Evolutionary conservation across 495 filamentous ascomycete genomes (phyloP).

Genomic region (Aspergillus steynii): DNA sequence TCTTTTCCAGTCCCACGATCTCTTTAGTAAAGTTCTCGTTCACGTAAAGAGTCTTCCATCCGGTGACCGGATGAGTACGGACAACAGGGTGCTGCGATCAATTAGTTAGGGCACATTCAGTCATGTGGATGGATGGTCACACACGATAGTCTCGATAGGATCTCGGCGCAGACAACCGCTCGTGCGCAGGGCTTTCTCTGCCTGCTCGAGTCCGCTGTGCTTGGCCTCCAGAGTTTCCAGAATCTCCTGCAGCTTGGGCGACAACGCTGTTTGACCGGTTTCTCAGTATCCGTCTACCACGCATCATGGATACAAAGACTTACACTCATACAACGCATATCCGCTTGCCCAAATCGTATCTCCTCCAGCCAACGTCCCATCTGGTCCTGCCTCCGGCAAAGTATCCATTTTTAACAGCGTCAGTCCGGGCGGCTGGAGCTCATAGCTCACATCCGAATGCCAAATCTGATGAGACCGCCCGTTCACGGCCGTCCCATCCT

Average conservation of each 20-base stretch:
- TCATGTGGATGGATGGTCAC: slow-evolving; percentile 15
- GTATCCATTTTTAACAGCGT: slow-evolving; percentile 31
- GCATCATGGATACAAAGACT: slow-evolving; percentile 5
- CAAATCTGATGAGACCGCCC: slow-evolving; percentile 14
- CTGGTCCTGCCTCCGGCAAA: slow-evolving; percentile 19
- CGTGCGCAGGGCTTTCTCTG: slow-evolving; percentile 12
- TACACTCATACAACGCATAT: slow-evolving; percentile 14
- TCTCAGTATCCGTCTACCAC: too few relatives aligned
- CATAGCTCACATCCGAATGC: slow-evolving; percentile 34
- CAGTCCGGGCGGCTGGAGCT: slow-evolving; percentile 30
- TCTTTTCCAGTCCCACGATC: slow-evolving; percentile 22
- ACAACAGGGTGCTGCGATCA: slow-evolving; percentile 38
- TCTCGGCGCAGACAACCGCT: slow-evolving; percentile 10
- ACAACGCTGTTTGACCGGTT: slow-evolving; percentile 18
- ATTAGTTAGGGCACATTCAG: too few relatives aligned
- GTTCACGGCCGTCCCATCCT: slow-evolving; percentile 16
- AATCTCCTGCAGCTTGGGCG: slow-evolving; percentile 19
- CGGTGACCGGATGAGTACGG: slow-evolving; percentile 50
- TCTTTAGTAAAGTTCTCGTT: slow-evolving; percentile 18
- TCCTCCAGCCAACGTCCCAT: slow-evolving; percentile 15
- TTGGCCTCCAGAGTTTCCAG: slow-evolving; percentile 15
- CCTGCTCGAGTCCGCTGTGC: slow-evolving; percentile 15
- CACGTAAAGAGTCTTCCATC: slow-evolving; percentile 46
- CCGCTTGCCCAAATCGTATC: slow-evolving; percentile 32
- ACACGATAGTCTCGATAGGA: slow-evolving; percentile 13